Base-by-base conservation (phyloP, 768 basidiomycete species). In the Tulasnella sp. region DNA sequence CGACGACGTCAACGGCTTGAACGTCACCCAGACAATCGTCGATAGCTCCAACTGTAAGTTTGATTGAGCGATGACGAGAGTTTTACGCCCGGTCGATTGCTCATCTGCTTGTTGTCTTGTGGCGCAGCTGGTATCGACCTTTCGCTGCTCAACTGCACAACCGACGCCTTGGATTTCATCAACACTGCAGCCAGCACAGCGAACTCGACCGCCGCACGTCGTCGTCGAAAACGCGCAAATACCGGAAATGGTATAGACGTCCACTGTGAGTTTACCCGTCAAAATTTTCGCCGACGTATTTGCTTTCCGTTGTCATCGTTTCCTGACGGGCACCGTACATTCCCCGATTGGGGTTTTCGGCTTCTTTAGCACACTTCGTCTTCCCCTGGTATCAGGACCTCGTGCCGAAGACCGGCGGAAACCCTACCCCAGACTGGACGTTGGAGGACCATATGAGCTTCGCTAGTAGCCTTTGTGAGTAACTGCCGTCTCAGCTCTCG, bases 321-420 rank as follows among this genome's bases (percentile, higher is more conserved):
- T 31, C 28, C 42, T 44, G 75, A 75, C 75, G 46, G 46, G 16
- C 46, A 46, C 46, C 46, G 12, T 46, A 8, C 14, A 3, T 46
- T 46, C 16, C 46, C 46, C 46, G 46, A 46, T 20, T 46, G 46
- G 46, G 46, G 16, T 18, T 18, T 74, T 54, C 18, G 24, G 42
- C 31, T 18, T 40, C 40, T 37, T 74, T 37, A 80, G 79, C 74
- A 14, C 79, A 80, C 58, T 40, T 80, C 28, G 74, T 80, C 40
- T 54, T 75, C 74, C 72, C 72, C 22, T 80, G 79, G 79, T 80
- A 80, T n/a, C 28, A 41, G 74, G 72, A 20, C 6, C 69, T 74
- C 72, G 79, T 74, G n/a, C 79, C 79, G 40, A 48, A n/a, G 40
- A 80, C 72, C 46, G 79, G 69, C 34, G 79, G 79, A 42, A 20